phyloP scores from a whole-genome alignment of 257 asterid genomes.

The Linderniella brevidens region DNA sequence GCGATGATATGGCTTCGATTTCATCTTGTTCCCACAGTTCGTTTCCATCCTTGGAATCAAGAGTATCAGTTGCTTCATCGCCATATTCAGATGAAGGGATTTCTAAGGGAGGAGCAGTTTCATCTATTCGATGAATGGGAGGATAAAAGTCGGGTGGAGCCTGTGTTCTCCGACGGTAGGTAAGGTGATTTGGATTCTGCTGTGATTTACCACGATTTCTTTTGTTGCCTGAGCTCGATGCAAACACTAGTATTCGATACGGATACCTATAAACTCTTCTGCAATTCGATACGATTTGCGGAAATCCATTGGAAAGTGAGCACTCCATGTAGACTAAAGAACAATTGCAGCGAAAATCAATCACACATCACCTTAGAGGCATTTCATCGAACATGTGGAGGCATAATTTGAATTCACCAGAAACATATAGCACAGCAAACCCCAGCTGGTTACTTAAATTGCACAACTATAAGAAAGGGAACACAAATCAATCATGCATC shows the following conservation, averaged over 20 bases:
- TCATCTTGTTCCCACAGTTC: conserved; percentile 56
- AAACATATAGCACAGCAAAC: no score
- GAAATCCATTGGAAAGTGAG: no score
- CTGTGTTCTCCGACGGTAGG: conserved; percentile 41
- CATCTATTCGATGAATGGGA: conserved; percentile 12
- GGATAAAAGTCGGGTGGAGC: conserved; percentile 35
- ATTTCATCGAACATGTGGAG: no score
- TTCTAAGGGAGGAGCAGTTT: conserved; percentile 7
- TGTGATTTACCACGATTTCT: conserved; percentile 15
- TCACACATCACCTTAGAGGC: no score
- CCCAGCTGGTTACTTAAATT: no score
- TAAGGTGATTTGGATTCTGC: conserved; percentile 47
- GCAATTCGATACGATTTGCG: conserved; percentile 3
- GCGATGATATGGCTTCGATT: conserved; percentile 73
- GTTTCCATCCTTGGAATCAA: conserved; percentile 13
- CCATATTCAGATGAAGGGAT: conserved; percentile 10
- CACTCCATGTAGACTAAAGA: no score
- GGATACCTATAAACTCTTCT: conserved; percentile 7
- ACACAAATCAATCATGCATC: no score
- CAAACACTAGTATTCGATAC: conserved; percentile 11
- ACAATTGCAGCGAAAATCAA: no score
- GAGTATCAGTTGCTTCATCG: conserved; percentile 9
- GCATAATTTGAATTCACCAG: no score
- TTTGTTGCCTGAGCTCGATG: conserved; percentile 16
- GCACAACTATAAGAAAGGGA: no score